These are phyloP conservation scores for Dioszegia aurantiaca DNA, from an alignment of 768 basidiomycete species.

Conservation along the genomic window DNA sequence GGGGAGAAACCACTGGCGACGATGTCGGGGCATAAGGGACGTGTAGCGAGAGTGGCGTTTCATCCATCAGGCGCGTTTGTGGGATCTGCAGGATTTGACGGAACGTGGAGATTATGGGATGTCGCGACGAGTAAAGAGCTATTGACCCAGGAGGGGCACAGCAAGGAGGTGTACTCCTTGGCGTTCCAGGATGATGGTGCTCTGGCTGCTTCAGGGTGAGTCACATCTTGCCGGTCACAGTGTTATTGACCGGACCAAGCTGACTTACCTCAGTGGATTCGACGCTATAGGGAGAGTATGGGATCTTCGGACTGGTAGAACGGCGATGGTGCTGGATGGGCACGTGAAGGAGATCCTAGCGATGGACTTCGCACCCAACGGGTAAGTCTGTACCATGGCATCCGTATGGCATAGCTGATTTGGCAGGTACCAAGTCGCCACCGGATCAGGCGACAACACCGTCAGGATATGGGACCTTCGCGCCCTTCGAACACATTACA, in stretches of 20 bases:
- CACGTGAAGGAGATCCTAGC: conserved; percentile 89
- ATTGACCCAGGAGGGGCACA: conserved; percentile 91
- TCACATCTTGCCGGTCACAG: conserved; percentile 1
- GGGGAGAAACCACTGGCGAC: conserved; percentile 80
- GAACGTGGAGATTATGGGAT: conserved; percentile 97
- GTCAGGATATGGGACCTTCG: conserved; percentile 99
- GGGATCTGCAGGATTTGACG: conserved; percentile 93
- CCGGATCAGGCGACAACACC: conserved; percentile 94
- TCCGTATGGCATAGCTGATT: background rate
- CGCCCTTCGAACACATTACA: conserved; percentile 84
- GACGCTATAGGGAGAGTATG: conserved; percentile 97
- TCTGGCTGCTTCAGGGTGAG: conserved; percentile 85
- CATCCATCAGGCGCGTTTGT: conserved; percentile 93
- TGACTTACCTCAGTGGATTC: conserved; percentile 66
- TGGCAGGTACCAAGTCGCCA: conserved; percentile 88
- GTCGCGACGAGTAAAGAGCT: conserved; percentile 75
- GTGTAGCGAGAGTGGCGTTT: conserved; percentile 90
- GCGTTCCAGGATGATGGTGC: conserved; percentile 95
- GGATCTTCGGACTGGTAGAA: conserved; percentile 91
- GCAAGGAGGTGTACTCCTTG: conserved; percentile 92
- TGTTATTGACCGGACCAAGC: too few relatives aligned
- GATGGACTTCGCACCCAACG: conserved; percentile 91
- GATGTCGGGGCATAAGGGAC: conserved; percentile 81
- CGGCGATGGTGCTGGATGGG: conserved; percentile 96
- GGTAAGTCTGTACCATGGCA: conserved; percentile 60